Evolutionary conservation across 345 rosid species (phyloP), one percentile per base, ranked within the genome.

Genomic region (Microcos paniculata): DNA sequence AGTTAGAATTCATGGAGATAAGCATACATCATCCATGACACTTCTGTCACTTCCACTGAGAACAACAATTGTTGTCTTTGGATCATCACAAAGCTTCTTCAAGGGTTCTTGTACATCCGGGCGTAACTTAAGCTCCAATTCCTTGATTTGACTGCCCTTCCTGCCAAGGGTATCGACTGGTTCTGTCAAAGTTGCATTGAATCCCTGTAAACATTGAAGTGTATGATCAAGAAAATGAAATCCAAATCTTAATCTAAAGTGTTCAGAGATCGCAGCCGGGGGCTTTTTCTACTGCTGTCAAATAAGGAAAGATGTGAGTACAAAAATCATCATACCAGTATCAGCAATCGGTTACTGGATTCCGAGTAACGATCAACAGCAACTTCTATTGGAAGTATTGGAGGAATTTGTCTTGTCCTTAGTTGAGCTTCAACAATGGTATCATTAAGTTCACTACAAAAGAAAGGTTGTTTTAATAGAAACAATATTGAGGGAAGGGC

Each of bases 31-130:
- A 72, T 88, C 91, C 30, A 88, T 79, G 81, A 81, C 80, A 71
- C 56, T 74, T 84, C 91, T 86, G 65, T 84, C 84, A 72, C 91
- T 88, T 69, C 91, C 91, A 80, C 91, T 88, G 48, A 88, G 84
- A 53, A 86, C 85, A 78, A 88, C 76, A 28, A 84, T 40, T 19
- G 86, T 85, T 40, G 91, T 88, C 78, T 76, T 79, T 30, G 81
- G 78, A 78, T 88, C 87, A 71, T 74, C 78, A 62, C 88, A 84
- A 8, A 88, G 84, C 77, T 71, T 80, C 84, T 74, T 84, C 48
- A 88, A 74, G 2, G 86, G 69, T 68, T 84, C 89, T 56, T 68
- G 81, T 64, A 86, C 74, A 46, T 82, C 87, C 0, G 83, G 85
- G 72, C 70, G 81, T 81, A 88, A 76, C 67, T 62, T 84, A n/a